Evolutionary conservation across 164 flowering plant genomes (phyloP).

Genomic region (Houttuynia cordata): DNA sequence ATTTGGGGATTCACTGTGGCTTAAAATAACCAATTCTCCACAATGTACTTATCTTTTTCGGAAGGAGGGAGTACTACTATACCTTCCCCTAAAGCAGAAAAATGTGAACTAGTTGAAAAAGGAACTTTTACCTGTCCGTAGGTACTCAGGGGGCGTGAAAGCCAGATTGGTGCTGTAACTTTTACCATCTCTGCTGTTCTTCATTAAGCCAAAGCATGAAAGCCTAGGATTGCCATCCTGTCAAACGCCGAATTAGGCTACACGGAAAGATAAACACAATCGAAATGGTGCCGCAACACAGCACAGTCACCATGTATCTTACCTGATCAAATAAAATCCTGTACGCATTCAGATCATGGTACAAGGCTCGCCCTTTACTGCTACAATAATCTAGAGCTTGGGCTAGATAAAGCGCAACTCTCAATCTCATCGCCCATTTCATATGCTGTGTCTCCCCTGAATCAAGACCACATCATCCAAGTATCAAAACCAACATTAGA

Average conservation of each 20-base stretch:
- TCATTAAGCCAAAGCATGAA: slow-evolving; percentile 18
- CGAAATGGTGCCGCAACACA: not conserved
- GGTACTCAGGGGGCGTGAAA: slow-evolving; percentile 14
- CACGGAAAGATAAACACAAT: not conserved
- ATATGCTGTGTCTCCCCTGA: slow-evolving; percentile 16
- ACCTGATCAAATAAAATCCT: slow-evolving; percentile 18
- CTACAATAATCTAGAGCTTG: slow-evolving; percentile 18
- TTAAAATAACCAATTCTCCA: too few species aligned
- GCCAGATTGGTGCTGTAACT: slow-evolving; percentile 16
- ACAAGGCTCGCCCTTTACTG: slow-evolving; percentile 13
- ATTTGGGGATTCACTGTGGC: too few species aligned
- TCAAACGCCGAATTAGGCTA: slow-evolving; percentile 2
- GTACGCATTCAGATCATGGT: slow-evolving; percentile 18
- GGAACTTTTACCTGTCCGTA: slow-evolving; percentile 9
- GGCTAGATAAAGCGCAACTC: slow-evolving; percentile 15
- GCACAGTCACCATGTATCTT: not conserved
- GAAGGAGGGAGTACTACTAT: too few species aligned
- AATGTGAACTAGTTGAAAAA: not conserved
- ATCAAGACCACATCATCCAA: not conserved
- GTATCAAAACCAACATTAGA: too few species aligned
- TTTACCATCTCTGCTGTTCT: slow-evolving; percentile 17
- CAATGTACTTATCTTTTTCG: too few species aligned
- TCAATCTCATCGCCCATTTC: slow-evolving; percentile 18
- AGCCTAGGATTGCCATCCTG: slow-evolving; percentile 16
- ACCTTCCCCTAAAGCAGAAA: not conserved